Base-by-base conservation (phyloP, 2,329 filamentous ascomycete genomes). In the Endoconidiophora polonica region DNA sequence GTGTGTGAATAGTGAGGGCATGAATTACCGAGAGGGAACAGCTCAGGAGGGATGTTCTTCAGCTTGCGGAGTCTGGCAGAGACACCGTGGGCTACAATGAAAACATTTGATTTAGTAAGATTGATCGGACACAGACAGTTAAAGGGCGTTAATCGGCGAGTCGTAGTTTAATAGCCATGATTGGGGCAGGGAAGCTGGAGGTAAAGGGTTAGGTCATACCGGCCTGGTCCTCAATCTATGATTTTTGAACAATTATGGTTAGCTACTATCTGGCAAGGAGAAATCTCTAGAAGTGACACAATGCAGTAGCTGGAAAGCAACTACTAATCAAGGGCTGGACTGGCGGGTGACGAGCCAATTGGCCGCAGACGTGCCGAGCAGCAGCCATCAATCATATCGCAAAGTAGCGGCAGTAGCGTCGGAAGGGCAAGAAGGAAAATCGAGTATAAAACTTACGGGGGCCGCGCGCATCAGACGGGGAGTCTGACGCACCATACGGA, bases 31-130 rank as follows among this genome's bases (percentile, higher is more conserved):
- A 98, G 82, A 62, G 91, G 91, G 59, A 88, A 79, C 76, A 98
- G 76, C 76, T 98, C 91, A 59, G 86, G 79, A 59, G 91, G 91
- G 63, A 96, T 83, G 70, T 81, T 80, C 76, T 83, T 88, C 63
- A 95, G 74, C 65, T 79, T 82, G 65, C 88, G 84, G 61, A 98
- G 74, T 65, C 90, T 86, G 74, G 96, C 91, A 58, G 90, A 94
- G 68, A 96, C 79, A 61, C 90, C 95, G 73, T 96, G 91, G 65
- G 86, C 91, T 98, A 40, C 40, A 46, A 4, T 20, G 9, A 24
- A 38, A 36, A 16, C 33, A 18, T 29, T 50, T 41, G 44, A 36
- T 50, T 41, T 49, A 20, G 40, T 14, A 37, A 40, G n/a, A 3
- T 33, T 33, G 29, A 12, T 33, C 29, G 29, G 9, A 33, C 9